These are phyloP conservation scores for Botrytis galanthina DNA, from an alignment of 2,329 filamentous ascomycete genomes.

Conservation along the genomic window DNA sequence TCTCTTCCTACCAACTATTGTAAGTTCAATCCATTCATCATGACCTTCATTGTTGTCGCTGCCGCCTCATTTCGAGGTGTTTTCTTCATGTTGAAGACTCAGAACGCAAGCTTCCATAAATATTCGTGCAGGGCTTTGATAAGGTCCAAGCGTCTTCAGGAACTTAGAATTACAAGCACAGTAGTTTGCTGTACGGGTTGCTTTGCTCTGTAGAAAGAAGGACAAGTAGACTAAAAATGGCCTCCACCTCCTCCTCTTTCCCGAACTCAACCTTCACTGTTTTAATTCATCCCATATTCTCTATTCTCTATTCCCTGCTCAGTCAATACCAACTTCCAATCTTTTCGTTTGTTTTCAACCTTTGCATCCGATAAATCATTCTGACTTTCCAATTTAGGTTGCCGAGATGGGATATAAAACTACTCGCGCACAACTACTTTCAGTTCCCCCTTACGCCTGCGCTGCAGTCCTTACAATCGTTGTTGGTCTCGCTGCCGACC, in stretches of 20 bases:
- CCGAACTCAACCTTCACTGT: background rate
- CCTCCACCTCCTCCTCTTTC: background rate
- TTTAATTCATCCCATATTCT: background rate
- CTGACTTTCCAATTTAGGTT: constrained; percentile 40
- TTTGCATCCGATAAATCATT: background rate
- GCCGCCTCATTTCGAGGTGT: background rate
- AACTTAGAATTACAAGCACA: rapidly evolving
- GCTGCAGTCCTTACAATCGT: constrained; percentile 67
- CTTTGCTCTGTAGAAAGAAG: background rate
- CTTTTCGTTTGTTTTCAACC: background rate
- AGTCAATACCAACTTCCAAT: rapidly evolving
- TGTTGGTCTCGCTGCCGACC: constrained; percentile 74
- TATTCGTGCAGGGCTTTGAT: background rate
- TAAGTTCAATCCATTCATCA: background rate
- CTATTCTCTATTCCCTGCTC: background rate
- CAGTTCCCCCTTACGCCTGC: constrained; percentile 71
- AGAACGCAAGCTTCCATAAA: background rate
- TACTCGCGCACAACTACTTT: constrained; percentile 67
- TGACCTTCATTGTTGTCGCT: background rate
- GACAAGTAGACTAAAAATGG: background rate
- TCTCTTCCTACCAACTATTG: constrained; percentile 77
- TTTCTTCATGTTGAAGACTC: background rate
- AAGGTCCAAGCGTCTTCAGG: background rate
- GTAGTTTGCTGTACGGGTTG: background rate
- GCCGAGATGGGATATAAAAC: constrained; percentile 53